Evolutionary conservation across 2,329 filamentous ascomycete species (phyloP).

Genomic region (Leptographium galeiforme): DNA sequence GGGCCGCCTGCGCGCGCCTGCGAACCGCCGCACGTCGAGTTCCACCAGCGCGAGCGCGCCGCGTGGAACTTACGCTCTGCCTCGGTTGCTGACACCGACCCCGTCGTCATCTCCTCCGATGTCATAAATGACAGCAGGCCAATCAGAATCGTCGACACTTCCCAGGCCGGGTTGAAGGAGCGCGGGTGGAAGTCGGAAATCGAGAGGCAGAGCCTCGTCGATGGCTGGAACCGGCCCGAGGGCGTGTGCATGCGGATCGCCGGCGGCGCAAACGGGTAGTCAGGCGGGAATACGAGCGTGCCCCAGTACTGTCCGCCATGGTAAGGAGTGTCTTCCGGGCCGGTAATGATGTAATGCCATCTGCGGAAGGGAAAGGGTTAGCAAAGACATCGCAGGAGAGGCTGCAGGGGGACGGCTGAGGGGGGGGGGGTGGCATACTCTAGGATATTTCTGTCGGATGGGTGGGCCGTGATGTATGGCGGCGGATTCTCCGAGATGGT

Average conservation of each 20-base stretch:
- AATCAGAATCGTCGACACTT: slow-evolving; percentile 90
- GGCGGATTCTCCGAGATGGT: slow-evolving; percentile 60
- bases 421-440: slow-evolving; percentile 41
- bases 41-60: slow-evolving; percentile 81
- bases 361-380: slow-evolving; percentile 23
- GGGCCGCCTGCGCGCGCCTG: slow-evolving; percentile 38
- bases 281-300: slow-evolving; percentile 83
- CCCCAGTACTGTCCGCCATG: slow-evolving; percentile 96
- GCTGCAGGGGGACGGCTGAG: not conserved
- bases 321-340: slow-evolving; percentile 87
- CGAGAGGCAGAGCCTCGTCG: slow-evolving; percentile 80
- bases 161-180: slow-evolving; percentile 97
- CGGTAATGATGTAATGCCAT: slow-evolving; percentile 94
- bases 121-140: slow-evolving; percentile 97
- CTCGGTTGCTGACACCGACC: slow-evolving; percentile 65
- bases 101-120: slow-evolving; percentile 95
- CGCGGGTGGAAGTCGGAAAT: slow-evolving; percentile 98
- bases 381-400: not conserved
- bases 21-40: slow-evolving; percentile 79
- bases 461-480: slow-evolving; percentile 78
- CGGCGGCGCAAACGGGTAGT: slow-evolving; percentile 94
- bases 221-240: slow-evolving; percentile 87
- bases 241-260: slow-evolving; percentile 99
- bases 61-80: slow-evolving; percentile 69
- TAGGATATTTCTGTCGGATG: slow-evolving; percentile 80